A percentile compares a stretch with the other conserved stretches of the same genome.
Evolutionary conservation across 768 basidiomycete genomes (phyloP).

Genomic region (Phanerodontia chrysosporium): DNA sequence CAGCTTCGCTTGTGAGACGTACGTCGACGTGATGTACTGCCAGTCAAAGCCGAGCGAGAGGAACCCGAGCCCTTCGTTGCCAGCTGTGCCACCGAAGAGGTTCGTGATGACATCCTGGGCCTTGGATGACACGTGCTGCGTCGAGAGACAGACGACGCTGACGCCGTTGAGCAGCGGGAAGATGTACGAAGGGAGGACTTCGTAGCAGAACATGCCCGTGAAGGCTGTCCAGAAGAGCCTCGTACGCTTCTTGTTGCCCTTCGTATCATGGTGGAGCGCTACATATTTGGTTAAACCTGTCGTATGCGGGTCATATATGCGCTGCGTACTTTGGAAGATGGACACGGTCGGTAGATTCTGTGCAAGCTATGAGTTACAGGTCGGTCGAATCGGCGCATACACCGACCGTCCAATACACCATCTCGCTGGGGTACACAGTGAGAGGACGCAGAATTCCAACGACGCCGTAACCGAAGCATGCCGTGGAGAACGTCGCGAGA

Average conservation of each 20-base stretch:
- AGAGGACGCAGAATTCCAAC: constrained; percentile 56
- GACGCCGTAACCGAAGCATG: constrained; percentile 60
- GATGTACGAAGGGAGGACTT: constrained; percentile 51
- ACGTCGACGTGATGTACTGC: constrained; percentile 54
- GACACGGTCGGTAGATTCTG: constrained; percentile 56
- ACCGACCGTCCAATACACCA: constrained; percentile 57
- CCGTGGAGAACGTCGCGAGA: constrained; percentile 60
- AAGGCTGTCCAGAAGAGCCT: constrained; percentile 51
- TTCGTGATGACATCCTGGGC: constrained; percentile 52
- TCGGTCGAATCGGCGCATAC: background rate
- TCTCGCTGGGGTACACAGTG: constrained; percentile 58
- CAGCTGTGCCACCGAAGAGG: constrained; percentile 62
- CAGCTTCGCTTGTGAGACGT: constrained; percentile 23
- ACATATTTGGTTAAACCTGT: constrained; percentile 26
- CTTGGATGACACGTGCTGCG: constrained; percentile 39
- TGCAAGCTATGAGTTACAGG: constrained; percentile 12
- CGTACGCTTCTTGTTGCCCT: constrained; percentile 43
- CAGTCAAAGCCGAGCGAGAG: constrained; percentile 63
- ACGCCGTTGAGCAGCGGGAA: constrained; percentile 63
- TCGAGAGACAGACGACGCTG: constrained; percentile 58
- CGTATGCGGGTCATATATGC: background rate
- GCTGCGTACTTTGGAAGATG: constrained; percentile 48
- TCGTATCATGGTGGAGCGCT: constrained; percentile 48
- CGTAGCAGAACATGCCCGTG: constrained; percentile 48
- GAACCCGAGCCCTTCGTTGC: constrained; percentile 66